phyloP scores from a whole-genome alignment of 2,329 filamentous ascomycete genomes.

The Curvularia sp. region DNA sequence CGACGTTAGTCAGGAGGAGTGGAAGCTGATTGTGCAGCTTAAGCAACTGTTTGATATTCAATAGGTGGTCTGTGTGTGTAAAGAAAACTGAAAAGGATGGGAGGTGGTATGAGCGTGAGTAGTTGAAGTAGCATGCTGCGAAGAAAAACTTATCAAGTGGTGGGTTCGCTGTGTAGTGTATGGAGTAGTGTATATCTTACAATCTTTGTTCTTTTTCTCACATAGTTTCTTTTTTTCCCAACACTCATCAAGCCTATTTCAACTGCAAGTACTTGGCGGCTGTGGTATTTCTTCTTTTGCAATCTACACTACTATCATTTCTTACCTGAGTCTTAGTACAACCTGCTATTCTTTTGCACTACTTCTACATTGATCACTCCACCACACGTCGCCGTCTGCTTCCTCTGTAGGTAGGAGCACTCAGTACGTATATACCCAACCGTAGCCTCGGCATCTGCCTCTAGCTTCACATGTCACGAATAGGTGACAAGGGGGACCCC shows the following conservation, averaged over 20 bases:
- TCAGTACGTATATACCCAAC: too few relatives aligned
- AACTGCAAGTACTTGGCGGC: background rate
- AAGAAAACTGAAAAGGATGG: background rate
- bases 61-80: too few relatives aligned
- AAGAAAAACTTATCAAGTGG: background rate
- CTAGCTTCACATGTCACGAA: too few relatives aligned
- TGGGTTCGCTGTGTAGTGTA: background rate
- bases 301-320: background rate
- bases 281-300: background rate
- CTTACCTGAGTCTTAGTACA: background rate
- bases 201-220: background rate
- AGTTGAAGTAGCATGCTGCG: background rate
- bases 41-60: slow-evolving; percentile 90
- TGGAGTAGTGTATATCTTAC: background rate
- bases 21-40: slow-evolving; percentile 91
- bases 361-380: too few relatives aligned
- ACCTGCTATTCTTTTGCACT: too few relatives aligned
- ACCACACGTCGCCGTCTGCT: too few relatives aligned
- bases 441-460: too few relatives aligned
- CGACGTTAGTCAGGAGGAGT: slow-evolving; percentile 91
- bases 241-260: background rate
- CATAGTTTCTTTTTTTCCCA: too few relatives aligned
- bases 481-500: too few relatives aligned
- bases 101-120: background rate
- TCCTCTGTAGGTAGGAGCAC: too few relatives aligned